phyloP scores from a whole-genome alignment of 331 rosid species.

The Quercus lobata region DNA sequence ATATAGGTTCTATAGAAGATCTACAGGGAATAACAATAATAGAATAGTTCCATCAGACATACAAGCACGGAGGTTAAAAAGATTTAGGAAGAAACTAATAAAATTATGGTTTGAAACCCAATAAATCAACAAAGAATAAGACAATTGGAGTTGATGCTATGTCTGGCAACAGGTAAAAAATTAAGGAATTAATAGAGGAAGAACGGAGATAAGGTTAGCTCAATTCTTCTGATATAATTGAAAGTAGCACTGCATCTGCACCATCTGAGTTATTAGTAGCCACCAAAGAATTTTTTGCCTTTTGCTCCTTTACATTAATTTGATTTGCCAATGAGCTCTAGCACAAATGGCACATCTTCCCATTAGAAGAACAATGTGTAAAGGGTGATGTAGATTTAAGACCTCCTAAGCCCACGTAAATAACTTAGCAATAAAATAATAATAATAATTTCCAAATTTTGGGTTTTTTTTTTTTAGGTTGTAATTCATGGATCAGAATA shows the following conservation, averaged over 20 bases:
- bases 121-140: not conserved
- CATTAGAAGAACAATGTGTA: no score
- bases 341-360: no score
- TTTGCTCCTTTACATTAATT: not conserved
- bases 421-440: no score
- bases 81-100: not conserved
- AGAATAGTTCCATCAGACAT: not conserved
- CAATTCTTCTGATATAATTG: not conserved
- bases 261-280: not conserved
- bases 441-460: not conserved
- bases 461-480: not conserved
- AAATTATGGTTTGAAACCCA: no score
- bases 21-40: not conserved
- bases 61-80: not conserved
- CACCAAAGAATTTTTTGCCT: not conserved
- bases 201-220: not conserved
- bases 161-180: not conserved
- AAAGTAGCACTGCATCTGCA: not conserved
- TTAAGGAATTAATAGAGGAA: not conserved
- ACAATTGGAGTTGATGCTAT: not conserved
- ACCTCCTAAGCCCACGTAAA: no score
- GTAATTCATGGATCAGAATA: not conserved
- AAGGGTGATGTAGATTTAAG: no score
- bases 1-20: not conserved
- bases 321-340: not conserved